Conservation (phyloP, 2,329 filamentous ascomycete genomes). For the Cryphonectria carpinicola region DNA sequence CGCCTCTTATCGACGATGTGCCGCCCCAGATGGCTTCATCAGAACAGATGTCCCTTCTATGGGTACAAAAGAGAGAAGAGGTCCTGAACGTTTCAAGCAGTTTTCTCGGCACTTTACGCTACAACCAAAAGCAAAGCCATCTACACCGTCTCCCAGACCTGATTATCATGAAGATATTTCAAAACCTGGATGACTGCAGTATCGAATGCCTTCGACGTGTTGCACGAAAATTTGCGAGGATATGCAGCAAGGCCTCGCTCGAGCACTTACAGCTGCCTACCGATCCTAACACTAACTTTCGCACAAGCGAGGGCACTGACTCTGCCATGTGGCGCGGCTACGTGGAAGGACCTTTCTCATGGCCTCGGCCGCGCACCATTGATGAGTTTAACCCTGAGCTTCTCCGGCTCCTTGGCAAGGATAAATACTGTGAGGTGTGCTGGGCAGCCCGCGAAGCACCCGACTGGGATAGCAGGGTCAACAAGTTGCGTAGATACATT, state of each 20-base stretch:
- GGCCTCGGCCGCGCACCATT: neutral
- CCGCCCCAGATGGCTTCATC: too few relatives aligned
- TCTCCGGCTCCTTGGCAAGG: neutral
- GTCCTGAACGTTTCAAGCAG: too few relatives aligned
- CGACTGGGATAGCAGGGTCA: neutral
- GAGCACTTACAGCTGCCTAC: neutral
- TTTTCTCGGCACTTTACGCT: neutral
- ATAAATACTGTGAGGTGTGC: neutral
- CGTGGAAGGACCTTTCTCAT: neutral
- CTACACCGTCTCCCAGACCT: neutral
- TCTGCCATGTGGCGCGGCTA: too few relatives aligned
- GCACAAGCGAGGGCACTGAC: neutral
- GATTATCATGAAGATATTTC: neutral
- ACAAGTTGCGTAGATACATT: neutral
- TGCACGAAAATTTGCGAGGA: neutral
- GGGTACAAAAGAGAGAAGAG: too few relatives aligned
- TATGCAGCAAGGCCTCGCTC: neutral
- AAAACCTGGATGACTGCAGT: neutral
- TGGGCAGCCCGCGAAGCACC: neutral
- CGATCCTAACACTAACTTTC: neutral
- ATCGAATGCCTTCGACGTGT: constrained; percentile 14
- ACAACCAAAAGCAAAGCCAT: neutral
- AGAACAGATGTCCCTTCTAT: too few relatives aligned
- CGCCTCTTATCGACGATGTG: neutral
- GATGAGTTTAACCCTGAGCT: neutral